A percentile compares a stretch with the other conserved stretches of the same genome.
These are phyloP conservation scores for Physcomitrellopsis africana DNA, from an alignment of 225 moss, liverwort and hornwort genomes.

Conservation along the genomic window DNA sequence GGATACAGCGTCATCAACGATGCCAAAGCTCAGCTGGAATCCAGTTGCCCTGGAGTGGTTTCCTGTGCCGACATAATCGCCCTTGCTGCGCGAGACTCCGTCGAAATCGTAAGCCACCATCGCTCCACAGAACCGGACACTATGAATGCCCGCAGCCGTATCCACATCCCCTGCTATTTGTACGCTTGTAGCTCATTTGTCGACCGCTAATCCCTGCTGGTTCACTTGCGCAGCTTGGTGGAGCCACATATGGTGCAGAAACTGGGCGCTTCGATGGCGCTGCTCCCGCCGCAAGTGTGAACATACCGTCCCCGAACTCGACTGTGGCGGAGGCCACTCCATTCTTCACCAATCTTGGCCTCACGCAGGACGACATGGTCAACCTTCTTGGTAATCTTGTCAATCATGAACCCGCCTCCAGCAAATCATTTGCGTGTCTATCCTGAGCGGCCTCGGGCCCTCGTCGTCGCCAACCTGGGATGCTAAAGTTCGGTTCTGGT, in stretches of 20 bases:
- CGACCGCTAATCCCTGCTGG: too few relatives aligned
- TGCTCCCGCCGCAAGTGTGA: slow-evolving; percentile 30
- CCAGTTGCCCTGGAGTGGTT: slow-evolving; percentile 49
- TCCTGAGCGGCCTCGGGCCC: too few relatives aligned
- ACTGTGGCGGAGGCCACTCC: slow-evolving; percentile 39
- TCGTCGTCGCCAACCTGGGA: too few relatives aligned
- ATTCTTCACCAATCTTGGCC: slow-evolving; percentile 53
- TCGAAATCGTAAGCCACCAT: slow-evolving; percentile 44
- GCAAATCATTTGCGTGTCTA: too few relatives aligned
- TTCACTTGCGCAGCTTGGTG: slow-evolving; percentile 48
- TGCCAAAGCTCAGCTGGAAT: slow-evolving; percentile 51
- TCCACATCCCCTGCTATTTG: background rate
- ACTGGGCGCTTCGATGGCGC: slow-evolving; percentile 58
- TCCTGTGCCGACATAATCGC: slow-evolving; percentile 59
- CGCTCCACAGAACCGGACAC: background rate
- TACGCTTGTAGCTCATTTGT: too few relatives aligned
- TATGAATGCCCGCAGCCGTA: background rate
- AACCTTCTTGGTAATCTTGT: slow-evolving; percentile 41
- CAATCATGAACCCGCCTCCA: too few relatives aligned
- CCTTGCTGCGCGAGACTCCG: slow-evolving; percentile 55
- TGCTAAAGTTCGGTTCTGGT: background rate
- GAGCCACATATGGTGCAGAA: slow-evolving; percentile 43
- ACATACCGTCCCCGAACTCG: slow-evolving; percentile 29
- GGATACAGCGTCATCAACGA: slow-evolving; percentile 43
- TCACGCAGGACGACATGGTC: slow-evolving; percentile 53